phyloP scores from a whole-genome alignment of 306 rosid genomes.

The Hippophae tibetana region DNA sequence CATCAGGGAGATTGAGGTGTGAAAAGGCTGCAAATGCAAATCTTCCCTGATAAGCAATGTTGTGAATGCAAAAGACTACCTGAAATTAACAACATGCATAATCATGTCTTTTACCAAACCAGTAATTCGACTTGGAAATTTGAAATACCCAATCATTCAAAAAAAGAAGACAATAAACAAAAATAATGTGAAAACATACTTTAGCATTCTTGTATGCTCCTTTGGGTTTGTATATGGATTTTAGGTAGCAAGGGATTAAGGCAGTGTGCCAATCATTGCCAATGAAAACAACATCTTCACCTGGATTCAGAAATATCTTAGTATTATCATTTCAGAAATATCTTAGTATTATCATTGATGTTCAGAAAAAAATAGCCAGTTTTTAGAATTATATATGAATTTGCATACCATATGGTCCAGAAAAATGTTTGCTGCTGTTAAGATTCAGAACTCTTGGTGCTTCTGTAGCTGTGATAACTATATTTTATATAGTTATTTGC shows the following conservation, averaged over 20 bases:
- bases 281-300: constrained; percentile 61
- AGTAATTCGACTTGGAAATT: constrained; percentile 7
- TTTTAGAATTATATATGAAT: not conserved
- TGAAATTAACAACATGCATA: constrained; percentile 18
- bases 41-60: constrained; percentile 86
- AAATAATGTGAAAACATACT: constrained; percentile 17
- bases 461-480: constrained; percentile 68
- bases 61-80: constrained; percentile 74
- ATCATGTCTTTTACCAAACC: constrained; percentile 5
- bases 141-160: constrained; percentile 1
- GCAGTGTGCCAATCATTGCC: constrained; percentile 90
- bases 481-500: too few relatives aligned
- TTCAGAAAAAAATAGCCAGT: not conserved
- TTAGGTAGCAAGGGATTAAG: constrained; percentile 59
- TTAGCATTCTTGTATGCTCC: constrained; percentile 48
- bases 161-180: not conserved
- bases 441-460: constrained; percentile 66
- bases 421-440: constrained; percentile 39
- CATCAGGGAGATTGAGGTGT: constrained; percentile 54
- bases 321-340: not conserved
- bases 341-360: too few relatives aligned
- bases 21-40: constrained; percentile 42
- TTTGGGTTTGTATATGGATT: constrained; percentile 39
- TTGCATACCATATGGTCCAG: constrained; percentile 69
- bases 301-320: constrained; percentile 27